These are phyloP conservation scores for Camillea tinctor DNA, from an alignment of 2,329 filamentous ascomycete species.

Conservation along the genomic window DNA sequence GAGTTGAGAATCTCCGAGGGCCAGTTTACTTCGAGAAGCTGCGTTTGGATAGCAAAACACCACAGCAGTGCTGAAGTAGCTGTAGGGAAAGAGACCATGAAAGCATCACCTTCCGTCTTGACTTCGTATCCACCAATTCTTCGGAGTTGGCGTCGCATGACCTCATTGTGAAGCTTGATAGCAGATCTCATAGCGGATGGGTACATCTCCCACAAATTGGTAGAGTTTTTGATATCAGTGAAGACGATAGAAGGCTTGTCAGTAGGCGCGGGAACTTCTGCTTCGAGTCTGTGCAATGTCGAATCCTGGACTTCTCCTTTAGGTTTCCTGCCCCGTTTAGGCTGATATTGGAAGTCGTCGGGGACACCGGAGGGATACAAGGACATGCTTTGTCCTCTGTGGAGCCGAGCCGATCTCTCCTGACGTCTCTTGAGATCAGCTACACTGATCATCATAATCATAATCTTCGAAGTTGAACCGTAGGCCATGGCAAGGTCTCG, in stretches of 20 bases:
- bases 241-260: slow-evolving; percentile 94
- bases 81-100: slow-evolving; percentile 98
- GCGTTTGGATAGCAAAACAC: slow-evolving; percentile 92
- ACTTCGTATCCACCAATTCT: slow-evolving; percentile 97
- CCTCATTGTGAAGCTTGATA: slow-evolving; percentile 95
- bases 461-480: slow-evolving; percentile 89
- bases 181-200: slow-evolving; percentile 93
- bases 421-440: slow-evolving; percentile 81
- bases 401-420: slow-evolving; percentile 65
- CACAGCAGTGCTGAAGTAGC: slow-evolving; percentile 92
- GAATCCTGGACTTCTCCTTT: slow-evolving; percentile 75
- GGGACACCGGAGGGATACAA: slow-evolving; percentile 74
- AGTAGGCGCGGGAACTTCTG: slow-evolving; percentile 86
- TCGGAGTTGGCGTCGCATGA: slow-evolving; percentile 90
- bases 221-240: slow-evolving; percentile 99
- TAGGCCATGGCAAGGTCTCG: slow-evolving; percentile 95
- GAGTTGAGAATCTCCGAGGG: slow-evolving; percentile 89
- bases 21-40: slow-evolving; percentile 87
- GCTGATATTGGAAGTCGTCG: slow-evolving; percentile 66
- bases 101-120: slow-evolving; percentile 98
- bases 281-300: slow-evolving; percentile 79
- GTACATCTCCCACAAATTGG: slow-evolving; percentile 92
- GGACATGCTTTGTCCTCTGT: slow-evolving; percentile 80
- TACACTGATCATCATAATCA: slow-evolving; percentile 98
- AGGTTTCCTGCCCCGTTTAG: slow-evolving; percentile 60